Conservation (phyloP, 495 filamentous ascomycete genomes). For the Xylona heveae region DNA sequence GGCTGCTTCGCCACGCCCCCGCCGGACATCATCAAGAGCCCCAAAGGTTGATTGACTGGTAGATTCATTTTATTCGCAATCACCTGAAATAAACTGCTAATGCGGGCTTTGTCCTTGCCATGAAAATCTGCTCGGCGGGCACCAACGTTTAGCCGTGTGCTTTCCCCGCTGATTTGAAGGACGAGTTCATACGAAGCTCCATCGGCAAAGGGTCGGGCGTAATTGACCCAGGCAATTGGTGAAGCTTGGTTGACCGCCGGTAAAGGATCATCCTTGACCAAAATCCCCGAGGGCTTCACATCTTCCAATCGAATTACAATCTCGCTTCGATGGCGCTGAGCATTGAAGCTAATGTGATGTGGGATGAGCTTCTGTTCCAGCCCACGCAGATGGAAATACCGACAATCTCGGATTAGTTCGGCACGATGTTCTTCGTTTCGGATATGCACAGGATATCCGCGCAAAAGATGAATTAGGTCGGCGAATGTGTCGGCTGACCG, state of each 20-base stretch:
- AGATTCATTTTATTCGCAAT: slow-evolving; percentile 63
- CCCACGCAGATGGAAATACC: slow-evolving; percentile 83
- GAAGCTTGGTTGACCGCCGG: slow-evolving; percentile 7
- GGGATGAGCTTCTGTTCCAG: slow-evolving; percentile 75
- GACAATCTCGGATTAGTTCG: slow-evolving; percentile 65
- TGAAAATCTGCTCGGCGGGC: slow-evolving; percentile 47
- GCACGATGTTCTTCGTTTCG: slow-evolving; percentile 56
- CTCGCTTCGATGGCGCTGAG: slow-evolving; percentile 40
- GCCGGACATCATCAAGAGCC: slow-evolving; percentile 37
- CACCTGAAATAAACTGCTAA: slow-evolving; percentile 55
- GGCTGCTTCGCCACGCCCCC: slow-evolving; percentile 29
- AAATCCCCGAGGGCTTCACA: slow-evolving; percentile 64
- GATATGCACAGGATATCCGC: slow-evolving; percentile 74
- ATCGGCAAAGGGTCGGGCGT: slow-evolving; percentile 67
- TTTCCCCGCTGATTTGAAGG: slow-evolving; percentile 54
- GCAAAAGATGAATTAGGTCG: slow-evolving; percentile 63
- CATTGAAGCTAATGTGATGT: slow-evolving; percentile 58
- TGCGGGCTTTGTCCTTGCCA: slow-evolving; percentile 39
- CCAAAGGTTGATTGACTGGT: slow-evolving; percentile 41
- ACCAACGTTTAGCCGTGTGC: slow-evolving; percentile 36
- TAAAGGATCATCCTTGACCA: slow-evolving; percentile 27
- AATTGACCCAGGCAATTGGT: slow-evolving; percentile 41
- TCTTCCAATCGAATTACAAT: slow-evolving; percentile 71
- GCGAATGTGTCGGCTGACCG: slow-evolving; percentile 61
- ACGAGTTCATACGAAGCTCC: slow-evolving; percentile 52